phyloP scores from a whole-genome alignment of 2,329 filamentous ascomycete species.

The Cladosporium oxysporum region DNA sequence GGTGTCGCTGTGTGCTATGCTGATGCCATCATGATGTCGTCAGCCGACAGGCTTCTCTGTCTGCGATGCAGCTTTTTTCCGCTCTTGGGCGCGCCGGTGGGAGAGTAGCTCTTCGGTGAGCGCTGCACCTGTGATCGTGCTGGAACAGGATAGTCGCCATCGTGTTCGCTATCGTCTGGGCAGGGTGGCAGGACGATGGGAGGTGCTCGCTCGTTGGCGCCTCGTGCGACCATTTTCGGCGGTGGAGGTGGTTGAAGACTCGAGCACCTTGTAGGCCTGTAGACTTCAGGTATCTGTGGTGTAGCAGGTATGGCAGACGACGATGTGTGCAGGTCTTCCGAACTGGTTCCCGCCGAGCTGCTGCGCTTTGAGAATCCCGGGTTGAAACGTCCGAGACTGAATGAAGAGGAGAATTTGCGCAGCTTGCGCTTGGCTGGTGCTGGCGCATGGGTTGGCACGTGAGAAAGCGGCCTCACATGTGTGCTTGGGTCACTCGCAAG shows the following conservation, averaged over 20 bases:
- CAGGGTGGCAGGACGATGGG: constrained; percentile 35
- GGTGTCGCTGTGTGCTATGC: background rate
- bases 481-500: constrained; percentile 3
- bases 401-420: constrained; percentile 29
- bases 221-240: constrained; percentile 36
- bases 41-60: constrained; percentile 21
- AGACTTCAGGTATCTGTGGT: constrained; percentile 18
- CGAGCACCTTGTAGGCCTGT: constrained; percentile 23
- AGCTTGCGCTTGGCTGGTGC: constrained; percentile 18
- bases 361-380: constrained; percentile 14
- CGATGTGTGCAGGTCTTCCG: background rate
- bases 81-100: constrained; percentile 1
- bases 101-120: constrained; percentile 16
- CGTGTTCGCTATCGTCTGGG: constrained; percentile 26
- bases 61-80: constrained; percentile 17
- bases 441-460: background rate
- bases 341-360: background rate
- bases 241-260: constrained; percentile 22
- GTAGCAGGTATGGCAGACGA: constrained; percentile 12
- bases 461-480: background rate
- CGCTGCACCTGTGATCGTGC: background rate
- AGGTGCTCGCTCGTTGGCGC: constrained; percentile 37
- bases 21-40: constrained; percentile 12
- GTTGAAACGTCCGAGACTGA: constrained; percentile 27
- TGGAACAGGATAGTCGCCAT: background rate